These are phyloP conservation scores for Sugiyamaella novakii DNA, from an alignment of 1,139 yeast species.

Conservation along the genomic window DNA sequence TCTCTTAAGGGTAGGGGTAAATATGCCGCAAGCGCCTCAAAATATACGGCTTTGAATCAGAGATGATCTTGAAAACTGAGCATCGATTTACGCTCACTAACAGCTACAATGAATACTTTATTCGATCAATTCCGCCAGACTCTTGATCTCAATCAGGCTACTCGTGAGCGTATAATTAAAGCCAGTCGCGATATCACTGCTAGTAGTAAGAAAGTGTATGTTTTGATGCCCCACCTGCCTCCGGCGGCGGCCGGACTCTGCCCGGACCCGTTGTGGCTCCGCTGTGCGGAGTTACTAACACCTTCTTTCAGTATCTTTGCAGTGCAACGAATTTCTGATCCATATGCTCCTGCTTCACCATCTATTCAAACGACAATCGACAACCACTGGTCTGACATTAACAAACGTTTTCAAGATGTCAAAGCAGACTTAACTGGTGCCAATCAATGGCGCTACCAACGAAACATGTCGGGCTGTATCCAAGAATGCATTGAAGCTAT, in stretches of 20 bases:
- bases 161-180: conserved; percentile 45
- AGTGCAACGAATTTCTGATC: conserved; percentile 9
- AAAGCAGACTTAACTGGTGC: conserved; percentile 25
- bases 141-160: conserved; percentile 41
- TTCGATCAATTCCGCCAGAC: conserved; percentile 9
- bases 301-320: conserved; percentile 6
- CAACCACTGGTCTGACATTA: conserved; percentile 17
- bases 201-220: conserved; percentile 44
- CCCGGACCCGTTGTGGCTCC: no score
- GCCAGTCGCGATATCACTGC: conserved; percentile 47
- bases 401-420: conserved; percentile 24
- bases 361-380: conserved; percentile 15
- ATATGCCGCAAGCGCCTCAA: no score
- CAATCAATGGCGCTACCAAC: conserved; percentile 28
- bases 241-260: not conserved
- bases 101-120: conserved; percentile 2
- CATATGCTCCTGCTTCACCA: conserved; percentile 4
- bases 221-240: not conserved
- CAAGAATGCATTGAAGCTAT: conserved; percentile 49
- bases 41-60: no score
- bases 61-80: no score
- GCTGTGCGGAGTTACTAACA: no score
- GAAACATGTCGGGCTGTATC: conserved; percentile 33
- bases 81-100: no score
- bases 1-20: conserved; percentile 16